These are phyloP conservation scores for Cardamine occulta DNA, from an alignment of 345 rosid genomes.

Conservation along the genomic window DNA sequence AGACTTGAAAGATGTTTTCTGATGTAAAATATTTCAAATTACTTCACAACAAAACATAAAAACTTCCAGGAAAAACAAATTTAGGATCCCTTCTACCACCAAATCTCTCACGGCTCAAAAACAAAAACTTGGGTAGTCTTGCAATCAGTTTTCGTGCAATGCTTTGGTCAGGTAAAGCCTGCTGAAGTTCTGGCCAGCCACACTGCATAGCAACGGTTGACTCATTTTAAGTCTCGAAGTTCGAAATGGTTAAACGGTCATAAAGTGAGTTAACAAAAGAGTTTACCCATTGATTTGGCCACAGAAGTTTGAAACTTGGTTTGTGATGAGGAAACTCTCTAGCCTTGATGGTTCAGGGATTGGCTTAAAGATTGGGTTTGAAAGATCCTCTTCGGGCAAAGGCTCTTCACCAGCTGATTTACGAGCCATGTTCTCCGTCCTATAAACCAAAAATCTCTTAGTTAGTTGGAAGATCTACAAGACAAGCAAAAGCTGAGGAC, in stretches of 20 bases:
- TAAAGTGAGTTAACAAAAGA: neutral
- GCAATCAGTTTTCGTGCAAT: slow-evolving; percentile 68
- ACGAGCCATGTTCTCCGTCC: slow-evolving; percentile 89
- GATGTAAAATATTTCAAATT: neutral
- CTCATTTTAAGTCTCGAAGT: neutral
- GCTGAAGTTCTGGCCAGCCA: slow-evolving; percentile 92
- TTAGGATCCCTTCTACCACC: slow-evolving; percentile 21
- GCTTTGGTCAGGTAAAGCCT: slow-evolving; percentile 82
- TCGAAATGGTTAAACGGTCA: neutral
- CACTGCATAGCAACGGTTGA: slow-evolving; percentile 56
- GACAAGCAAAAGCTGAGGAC: neutral
- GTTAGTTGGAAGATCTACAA: slow-evolving; percentile 17
- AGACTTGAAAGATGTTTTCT: neutral
- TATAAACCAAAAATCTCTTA: slow-evolving; percentile 42
- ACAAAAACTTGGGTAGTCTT: slow-evolving; percentile 20
- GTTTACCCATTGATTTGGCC: slow-evolving; percentile 96
- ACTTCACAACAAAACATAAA: slow-evolving; percentile 5
- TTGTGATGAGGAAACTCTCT: slow-evolving; percentile 94
- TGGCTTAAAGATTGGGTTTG: slow-evolving; percentile 90
- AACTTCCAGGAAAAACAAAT: slow-evolving; percentile 8
- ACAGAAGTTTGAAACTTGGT: slow-evolving; percentile 91
- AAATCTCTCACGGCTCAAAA: slow-evolving; percentile 12
- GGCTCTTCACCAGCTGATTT: slow-evolving; percentile 93
- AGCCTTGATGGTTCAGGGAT: slow-evolving; percentile 91
- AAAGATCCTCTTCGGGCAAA: slow-evolving; percentile 95